Base-by-base conservation (phyloP, 495 filamentous ascomycete genomes). In the Schizothecium vesticola region DNA sequence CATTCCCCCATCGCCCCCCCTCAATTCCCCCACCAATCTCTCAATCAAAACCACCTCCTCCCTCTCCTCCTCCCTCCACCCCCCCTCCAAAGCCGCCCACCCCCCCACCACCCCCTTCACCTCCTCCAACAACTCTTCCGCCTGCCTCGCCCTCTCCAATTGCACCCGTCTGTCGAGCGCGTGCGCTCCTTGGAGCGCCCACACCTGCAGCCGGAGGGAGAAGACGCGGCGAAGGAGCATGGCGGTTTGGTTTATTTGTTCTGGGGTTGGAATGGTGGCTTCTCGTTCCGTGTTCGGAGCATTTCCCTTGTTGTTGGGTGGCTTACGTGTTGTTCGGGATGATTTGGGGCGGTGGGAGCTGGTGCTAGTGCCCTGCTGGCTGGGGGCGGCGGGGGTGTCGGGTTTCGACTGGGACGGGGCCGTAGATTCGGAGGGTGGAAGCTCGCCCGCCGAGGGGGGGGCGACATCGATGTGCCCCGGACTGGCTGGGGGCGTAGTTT, bases 11-110 rank as follows among this genome's bases (percentile, higher is more conserved):
- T n/a, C 23, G n/a, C n/a, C 21, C 62, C 67, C 65, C 25, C 57
- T 25, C 25, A 36, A 57, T 62, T 68, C 69, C 51, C 13, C 69
- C 25, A 71, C 31, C 56, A 66, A 67, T 23, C 22, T 0, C 31
- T 19, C 51, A 51, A 71, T 71, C 65, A 57, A 65, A 31, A 36
- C 29, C 16, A 75, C 24, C 65, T 72, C 63, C 10, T 31, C 23
- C 29, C 24, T 59, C 64, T 74, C 72, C 10, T 67, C 71, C 0
- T 23, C 68, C 3, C 19, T 68, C 72, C 72, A 74, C 23, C 58
- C 16, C 23, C 59, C 19, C 23, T 33, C 51, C 55, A 21, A 28
- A 36, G 65, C 65, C n/a, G 33, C 8, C 72, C 72, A 67, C 1
- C 51, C 51, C 0, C 5, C 28, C 24, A 69, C 70, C 22, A 74